These are phyloP conservation scores for Septoria petroselini DNA, from an alignment of 2,329 filamentous ascomycete genomes.

Conservation along the genomic window DNA sequence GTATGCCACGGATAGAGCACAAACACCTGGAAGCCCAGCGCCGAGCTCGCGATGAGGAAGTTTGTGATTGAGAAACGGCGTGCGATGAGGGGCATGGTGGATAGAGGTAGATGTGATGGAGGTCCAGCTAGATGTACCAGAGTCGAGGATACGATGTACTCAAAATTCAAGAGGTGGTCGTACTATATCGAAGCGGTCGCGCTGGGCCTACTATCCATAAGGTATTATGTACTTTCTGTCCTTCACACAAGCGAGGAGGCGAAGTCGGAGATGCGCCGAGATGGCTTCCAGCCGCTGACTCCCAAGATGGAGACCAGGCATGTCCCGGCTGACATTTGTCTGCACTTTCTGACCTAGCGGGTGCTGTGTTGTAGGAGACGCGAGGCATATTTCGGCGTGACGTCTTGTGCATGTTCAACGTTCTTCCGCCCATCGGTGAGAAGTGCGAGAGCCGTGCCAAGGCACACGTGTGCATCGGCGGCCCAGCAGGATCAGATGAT, in stretches of 20 bases:
- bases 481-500: too few species aligned
- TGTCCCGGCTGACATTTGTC: background rate
- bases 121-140: too few species aligned
- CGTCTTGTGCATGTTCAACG: constrained; percentile 1
- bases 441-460: constrained; percentile 1
- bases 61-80: constrained; percentile 29
- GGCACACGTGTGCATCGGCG: too few species aligned
- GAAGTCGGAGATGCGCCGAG: constrained; percentile 14
- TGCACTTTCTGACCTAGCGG: background rate
- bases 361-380: background rate
- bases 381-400: background rate
- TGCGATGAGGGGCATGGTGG: constrained; percentile 25
- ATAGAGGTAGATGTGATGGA: background rate
- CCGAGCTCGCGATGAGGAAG: constrained; percentile 28
- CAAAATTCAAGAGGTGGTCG: too few species aligned
- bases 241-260: background rate
- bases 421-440: constrained; percentile 8
- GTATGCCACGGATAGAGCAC: constrained; percentile 33
- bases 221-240: too few species aligned
- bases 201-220: too few species aligned
- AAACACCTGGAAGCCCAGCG: constrained; percentile 28
- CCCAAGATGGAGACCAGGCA: background rate
- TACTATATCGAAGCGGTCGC: too few species aligned
- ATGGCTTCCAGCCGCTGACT: background rate
- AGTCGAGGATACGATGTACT: too few species aligned